Evolutionary conservation across 192 early-diverging fungal species (phyloP), one percentile per base, ranked within the genome.

Genomic region (Umbelopsis sp.): DNA sequence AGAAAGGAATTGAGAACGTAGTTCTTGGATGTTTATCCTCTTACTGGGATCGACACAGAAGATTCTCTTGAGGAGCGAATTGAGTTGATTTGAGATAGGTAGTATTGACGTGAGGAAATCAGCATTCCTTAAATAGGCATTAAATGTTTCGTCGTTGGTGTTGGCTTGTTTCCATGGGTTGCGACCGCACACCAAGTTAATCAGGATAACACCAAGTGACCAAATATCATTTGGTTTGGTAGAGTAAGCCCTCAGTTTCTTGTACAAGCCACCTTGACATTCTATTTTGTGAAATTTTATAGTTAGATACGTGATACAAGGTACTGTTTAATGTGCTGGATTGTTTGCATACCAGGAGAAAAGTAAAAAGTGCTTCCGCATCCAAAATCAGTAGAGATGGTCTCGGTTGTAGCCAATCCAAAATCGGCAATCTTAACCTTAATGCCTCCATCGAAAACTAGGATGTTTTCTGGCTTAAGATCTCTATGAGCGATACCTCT

Each of bases 371-470:
- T 81, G 70, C 87, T 91, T 29, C 96, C 96, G 74, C 94, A 96
- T 65, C 95, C 95, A 85, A 92, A 92, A 74, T 95, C 96, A 36
- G 74, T 84, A n/a, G 94, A 94, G 68, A 88, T 85, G 66, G 87
- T 82, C 73, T 93, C 88, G 67, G 84, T 87, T 38, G 96, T 97
- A 20, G 96, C 92, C 44, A 97, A 89, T 17, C 96, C 96, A 90
- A 97, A 97, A 80, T 97, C 96, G 11, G 92, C 92, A 31, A 97
- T 81, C 82, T 95, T 96, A 56, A 96, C 74, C 38, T 84, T 86
- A 22, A 83, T 83, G 45, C 89, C 86, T 32, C 84, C 86, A 62
- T 87, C 87, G 65, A 76, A 76, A 22, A 85, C 77, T 2, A 91
- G 71, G 44, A 93, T 87, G 81, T 93, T 92, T 71, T 93, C 91